A percentile compares a stretch with the other conserved stretches of the same genome.
These are phyloP conservation scores for Arthrobotrys sphaeroides DNA, from an alignment of 2,329 filamentous ascomycete genomes.

Conservation along the genomic window DNA sequence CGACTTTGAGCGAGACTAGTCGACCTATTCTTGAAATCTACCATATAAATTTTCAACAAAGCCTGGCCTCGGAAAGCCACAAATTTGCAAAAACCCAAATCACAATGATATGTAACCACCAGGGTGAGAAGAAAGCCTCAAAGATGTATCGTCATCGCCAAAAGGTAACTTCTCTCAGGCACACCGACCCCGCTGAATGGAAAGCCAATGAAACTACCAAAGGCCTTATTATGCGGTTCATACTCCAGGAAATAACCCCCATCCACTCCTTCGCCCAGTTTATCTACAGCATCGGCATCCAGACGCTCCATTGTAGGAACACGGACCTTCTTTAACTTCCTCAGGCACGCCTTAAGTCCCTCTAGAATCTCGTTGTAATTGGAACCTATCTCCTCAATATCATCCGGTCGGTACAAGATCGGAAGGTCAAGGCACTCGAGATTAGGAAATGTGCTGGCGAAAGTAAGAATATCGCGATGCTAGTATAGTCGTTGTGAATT, in stretches of 20 bases:
- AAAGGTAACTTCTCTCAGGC: not conserved
- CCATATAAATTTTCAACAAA: no score
- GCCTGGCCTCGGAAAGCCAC: no score
- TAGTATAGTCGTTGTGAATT: no score
- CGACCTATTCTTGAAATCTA: no score
- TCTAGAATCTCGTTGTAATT: not conserved
- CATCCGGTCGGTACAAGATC: not conserved
- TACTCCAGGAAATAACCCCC: not conserved
- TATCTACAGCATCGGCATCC: not conserved
- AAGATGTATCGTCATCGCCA: not conserved
- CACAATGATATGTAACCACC: not conserved
- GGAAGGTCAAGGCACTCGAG: not conserved
- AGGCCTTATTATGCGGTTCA: not conserved
- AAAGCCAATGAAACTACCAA: no score
- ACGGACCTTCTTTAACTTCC: not conserved
- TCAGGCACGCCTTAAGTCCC: not conserved
- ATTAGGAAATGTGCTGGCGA: not conserved
- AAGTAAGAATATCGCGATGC: not conserved
- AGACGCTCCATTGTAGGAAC: not conserved
- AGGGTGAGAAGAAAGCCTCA: not conserved
- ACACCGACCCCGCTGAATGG: no score
- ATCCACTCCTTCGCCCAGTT: not conserved
- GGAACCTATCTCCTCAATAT: no score
- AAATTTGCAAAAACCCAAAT: no score
- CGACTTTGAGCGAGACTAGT: no score